Evolutionary conservation across 495 filamentous ascomycete species (phyloP).

Genomic region (Neurospora tetrasperma): DNA sequence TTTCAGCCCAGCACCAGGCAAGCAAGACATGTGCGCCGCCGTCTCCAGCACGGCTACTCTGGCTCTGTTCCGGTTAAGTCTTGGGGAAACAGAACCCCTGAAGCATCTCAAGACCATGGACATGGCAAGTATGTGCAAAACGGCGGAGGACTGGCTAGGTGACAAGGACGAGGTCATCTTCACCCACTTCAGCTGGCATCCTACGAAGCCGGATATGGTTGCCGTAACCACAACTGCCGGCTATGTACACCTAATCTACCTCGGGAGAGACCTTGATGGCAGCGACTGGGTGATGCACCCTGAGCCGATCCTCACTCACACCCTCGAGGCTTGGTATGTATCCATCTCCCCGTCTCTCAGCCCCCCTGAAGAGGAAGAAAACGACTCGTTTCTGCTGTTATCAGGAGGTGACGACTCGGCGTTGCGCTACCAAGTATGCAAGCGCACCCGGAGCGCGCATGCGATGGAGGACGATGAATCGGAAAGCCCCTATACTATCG

Average conservation of each 20-base stretch:
- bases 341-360: constrained; percentile 34
- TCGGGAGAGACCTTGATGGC: constrained; percentile 11
- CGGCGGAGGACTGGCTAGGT: constrained; percentile 1
- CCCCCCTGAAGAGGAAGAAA: not conserved
- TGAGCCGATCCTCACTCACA: constrained; percentile 30
- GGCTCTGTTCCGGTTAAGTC: constrained; percentile 46
- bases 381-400: constrained; percentile 29
- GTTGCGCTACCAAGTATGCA: constrained; percentile 27
- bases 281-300: constrained; percentile 13
- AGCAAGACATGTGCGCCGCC: constrained; percentile 48
- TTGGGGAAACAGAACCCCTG: constrained; percentile 17
- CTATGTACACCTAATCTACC: constrained; percentile 39
- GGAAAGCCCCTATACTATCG: constrained; percentile 26
- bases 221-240: constrained; percentile 65
- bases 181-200: constrained; percentile 63
- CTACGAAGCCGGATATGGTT: constrained; percentile 34
- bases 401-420: constrained; percentile 63
- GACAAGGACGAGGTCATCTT: constrained; percentile 43
- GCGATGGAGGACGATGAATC: not conserved
- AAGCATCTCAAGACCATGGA: constrained; percentile 22
- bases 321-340: constrained; percentile 59
- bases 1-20: constrained; percentile 49
- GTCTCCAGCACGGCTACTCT: constrained; percentile 65
- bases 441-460: constrained; percentile 2
- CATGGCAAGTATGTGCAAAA: constrained; percentile 13